These are phyloP conservation scores for Ustilago lituana DNA, from an alignment of 1,284 basidiomycete genomes.

Conservation along the genomic window DNA sequence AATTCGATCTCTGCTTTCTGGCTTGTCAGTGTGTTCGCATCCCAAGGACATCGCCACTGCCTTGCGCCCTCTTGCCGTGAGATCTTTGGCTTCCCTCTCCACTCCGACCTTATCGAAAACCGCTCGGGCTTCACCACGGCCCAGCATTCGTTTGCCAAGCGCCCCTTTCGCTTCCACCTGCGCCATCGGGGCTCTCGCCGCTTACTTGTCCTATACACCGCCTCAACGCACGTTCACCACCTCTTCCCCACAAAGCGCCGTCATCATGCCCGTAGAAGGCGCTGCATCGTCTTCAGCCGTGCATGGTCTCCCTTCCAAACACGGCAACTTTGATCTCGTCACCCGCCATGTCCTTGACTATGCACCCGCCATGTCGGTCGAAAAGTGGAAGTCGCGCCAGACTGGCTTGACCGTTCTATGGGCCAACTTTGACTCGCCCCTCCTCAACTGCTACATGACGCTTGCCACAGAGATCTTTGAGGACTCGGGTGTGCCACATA, in stretches of 20 bases:
- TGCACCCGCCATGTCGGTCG: slow-evolving; percentile 77
- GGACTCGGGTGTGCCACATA: slow-evolving; percentile 70
- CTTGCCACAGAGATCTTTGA: slow-evolving; percentile 83
- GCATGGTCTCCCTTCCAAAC: slow-evolving; percentile 18
- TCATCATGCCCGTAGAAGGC: slow-evolving; percentile 33
- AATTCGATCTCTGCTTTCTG: slow-evolving; percentile 14
- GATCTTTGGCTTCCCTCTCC: slow-evolving; percentile 1
- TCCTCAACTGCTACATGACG: slow-evolving; percentile 92
- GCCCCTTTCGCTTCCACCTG: slow-evolving; percentile 10
- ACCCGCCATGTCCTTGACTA: slow-evolving; percentile 78
- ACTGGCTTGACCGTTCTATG: slow-evolving; percentile 77
- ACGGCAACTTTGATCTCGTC: slow-evolving; percentile 82
- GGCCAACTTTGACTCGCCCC: slow-evolving; percentile 75
- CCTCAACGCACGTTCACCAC: slow-evolving; percentile 17
- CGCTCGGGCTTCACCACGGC: neutral
- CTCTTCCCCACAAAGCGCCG: neutral
- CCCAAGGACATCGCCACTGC: slow-evolving; percentile 15
- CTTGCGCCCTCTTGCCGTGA: slow-evolving; percentile 9
- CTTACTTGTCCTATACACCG: slow-evolving; percentile 6
- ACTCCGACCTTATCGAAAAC: neutral
- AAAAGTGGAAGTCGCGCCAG: slow-evolving; percentile 83
- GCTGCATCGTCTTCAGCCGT: slow-evolving; percentile 3
- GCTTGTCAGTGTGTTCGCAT: slow-evolving; percentile 26
- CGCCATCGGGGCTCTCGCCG: slow-evolving; percentile 13
- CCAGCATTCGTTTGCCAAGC: slow-evolving; percentile 12